Evolutionary conservation across 2,329 filamentous ascomycete genomes (phyloP).

Genomic region (Trichothecium roseum): DNA sequence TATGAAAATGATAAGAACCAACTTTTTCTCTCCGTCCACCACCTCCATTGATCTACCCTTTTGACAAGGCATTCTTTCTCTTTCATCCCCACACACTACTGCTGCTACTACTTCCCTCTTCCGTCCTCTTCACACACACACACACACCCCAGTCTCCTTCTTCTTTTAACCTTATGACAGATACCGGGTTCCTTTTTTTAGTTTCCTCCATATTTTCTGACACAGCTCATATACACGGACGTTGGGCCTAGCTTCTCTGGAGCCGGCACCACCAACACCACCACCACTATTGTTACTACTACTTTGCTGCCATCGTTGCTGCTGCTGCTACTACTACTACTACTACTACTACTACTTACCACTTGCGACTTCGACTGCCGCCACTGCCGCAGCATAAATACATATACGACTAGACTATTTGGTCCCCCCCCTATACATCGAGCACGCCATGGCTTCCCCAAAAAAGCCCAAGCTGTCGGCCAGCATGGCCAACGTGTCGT

Average conservation of each 20-base stretch:
- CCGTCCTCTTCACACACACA: too few relatives aligned
- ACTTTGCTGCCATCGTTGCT: too few relatives aligned
- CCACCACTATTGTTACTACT: not conserved
- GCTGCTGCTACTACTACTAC: not conserved
- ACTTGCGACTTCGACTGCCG: slow-evolving; percentile 1
- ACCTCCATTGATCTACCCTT: slow-evolving; percentile 1
- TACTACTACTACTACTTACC: not conserved
- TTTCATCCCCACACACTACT: too few relatives aligned
- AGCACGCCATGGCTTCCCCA: slow-evolving; percentile 31
- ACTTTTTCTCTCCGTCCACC: not conserved
- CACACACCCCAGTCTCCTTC: too few relatives aligned
- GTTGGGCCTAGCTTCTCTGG: too few relatives aligned
- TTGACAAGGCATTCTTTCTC: slow-evolving; percentile 2
- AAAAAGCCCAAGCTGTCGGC: slow-evolving; percentile 34
- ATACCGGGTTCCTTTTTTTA: too few relatives aligned
- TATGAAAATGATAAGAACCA: too few relatives aligned
- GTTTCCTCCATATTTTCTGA: too few relatives aligned
- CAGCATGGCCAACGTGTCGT: slow-evolving; percentile 38
- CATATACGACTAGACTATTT: not conserved
- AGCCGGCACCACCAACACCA: not conserved
- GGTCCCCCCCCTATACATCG: too few relatives aligned
- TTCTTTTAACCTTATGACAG: too few relatives aligned
- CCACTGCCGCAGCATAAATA: not conserved
- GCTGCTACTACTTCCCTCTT: too few relatives aligned
- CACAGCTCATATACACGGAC: too few relatives aligned